Percentiles rank a stretch among this genome's conserved stretches.
Conservation (phyloP, 169 alveolate species). For the Toxoplasma gondii region DNA sequence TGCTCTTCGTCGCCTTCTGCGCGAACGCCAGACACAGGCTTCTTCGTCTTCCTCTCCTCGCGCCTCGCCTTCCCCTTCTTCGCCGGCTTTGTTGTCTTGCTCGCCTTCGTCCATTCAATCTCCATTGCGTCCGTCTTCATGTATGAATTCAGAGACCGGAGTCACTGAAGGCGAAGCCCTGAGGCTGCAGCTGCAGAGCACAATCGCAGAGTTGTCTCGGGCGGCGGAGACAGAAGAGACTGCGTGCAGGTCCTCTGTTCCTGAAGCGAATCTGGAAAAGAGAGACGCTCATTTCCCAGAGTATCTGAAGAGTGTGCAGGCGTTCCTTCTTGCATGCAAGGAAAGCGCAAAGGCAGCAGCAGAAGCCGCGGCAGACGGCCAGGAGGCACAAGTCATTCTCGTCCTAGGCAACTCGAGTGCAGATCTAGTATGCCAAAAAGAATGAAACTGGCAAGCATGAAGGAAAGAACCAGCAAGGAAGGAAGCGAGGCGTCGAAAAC, state of each 20-base stretch:
- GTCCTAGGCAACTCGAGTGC: slow-evolving; percentile 18
- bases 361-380: neutral
- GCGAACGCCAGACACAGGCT: neutral
- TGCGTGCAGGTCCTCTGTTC: too few relatives aligned
- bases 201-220: too few relatives aligned
- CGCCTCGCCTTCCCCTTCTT: neutral
- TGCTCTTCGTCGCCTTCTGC: neutral
- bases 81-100: too few relatives aligned
- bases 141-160: too few relatives aligned
- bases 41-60: neutral
- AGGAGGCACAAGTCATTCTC: neutral
- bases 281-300: neutral
- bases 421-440: neutral
- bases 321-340: neutral
- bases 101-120: too few relatives aligned
- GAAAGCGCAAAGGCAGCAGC: neutral
- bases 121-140: too few relatives aligned
- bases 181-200: too few relatives aligned
- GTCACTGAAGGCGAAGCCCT: too few relatives aligned
- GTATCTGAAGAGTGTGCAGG: neutral
- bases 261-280: too few relatives aligned
- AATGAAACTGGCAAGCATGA: neutral
- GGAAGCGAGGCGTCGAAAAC: too few relatives aligned
- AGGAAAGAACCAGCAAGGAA: too few relatives aligned
- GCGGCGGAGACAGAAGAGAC: too few relatives aligned